phyloP scores from a whole-genome alignment of 805 yeast genomes.

The Cyberlindnera petersonii region DNA sequence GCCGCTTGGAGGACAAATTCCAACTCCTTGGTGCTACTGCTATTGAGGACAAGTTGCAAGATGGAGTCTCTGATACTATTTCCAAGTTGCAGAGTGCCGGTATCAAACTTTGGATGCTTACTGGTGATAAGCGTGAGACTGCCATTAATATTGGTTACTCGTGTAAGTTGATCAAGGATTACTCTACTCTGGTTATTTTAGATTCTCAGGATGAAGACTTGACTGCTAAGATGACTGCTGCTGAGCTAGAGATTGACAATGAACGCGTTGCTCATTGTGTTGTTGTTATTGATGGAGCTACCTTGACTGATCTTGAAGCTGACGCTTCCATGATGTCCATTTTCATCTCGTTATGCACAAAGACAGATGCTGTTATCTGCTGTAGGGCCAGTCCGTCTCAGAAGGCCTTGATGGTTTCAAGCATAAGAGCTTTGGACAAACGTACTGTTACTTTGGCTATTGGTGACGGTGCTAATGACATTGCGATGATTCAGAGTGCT shows the following conservation, averaged over 20 bases:
- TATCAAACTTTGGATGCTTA: slow-evolving; percentile 94
- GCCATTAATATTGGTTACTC: slow-evolving; percentile 97
- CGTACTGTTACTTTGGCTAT: slow-evolving; percentile 84
- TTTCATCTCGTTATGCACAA: slow-evolving; percentile 80
- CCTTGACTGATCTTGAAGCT: slow-evolving; percentile 66
- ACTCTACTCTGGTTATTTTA: slow-evolving; percentile 80
- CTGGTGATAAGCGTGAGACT: slow-evolving; percentile 97
- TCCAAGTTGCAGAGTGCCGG: slow-evolving; percentile 91
- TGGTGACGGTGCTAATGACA: slow-evolving; percentile 99
- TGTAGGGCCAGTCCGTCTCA: slow-evolving; percentile 98
- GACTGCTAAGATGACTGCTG: slow-evolving; percentile 65
- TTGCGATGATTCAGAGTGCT: slow-evolving; percentile 98
- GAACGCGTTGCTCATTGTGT: slow-evolving; percentile 92
- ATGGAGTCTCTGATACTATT: slow-evolving; percentile 94
- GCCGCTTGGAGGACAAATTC: slow-evolving; percentile 61
- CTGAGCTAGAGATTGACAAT: slow-evolving; percentile 65
- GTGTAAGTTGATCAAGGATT: slow-evolving; percentile 88
- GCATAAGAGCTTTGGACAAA: slow-evolving; percentile 68
- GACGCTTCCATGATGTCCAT: slow-evolving; percentile 70
- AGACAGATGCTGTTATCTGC: slow-evolving; percentile 86
- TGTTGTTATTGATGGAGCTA: slow-evolving; percentile 90
- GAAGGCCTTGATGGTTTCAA: slow-evolving; percentile 82
- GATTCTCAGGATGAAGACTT: slow-evolving; percentile 53
- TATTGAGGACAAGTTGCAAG: slow-evolving; percentile 93
- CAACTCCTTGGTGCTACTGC: slow-evolving; percentile 89